These are phyloP conservation scores for Colletotrichum brevisporum DNA, from an alignment of 2,329 filamentous ascomycete genomes.

Conservation along the genomic window DNA sequence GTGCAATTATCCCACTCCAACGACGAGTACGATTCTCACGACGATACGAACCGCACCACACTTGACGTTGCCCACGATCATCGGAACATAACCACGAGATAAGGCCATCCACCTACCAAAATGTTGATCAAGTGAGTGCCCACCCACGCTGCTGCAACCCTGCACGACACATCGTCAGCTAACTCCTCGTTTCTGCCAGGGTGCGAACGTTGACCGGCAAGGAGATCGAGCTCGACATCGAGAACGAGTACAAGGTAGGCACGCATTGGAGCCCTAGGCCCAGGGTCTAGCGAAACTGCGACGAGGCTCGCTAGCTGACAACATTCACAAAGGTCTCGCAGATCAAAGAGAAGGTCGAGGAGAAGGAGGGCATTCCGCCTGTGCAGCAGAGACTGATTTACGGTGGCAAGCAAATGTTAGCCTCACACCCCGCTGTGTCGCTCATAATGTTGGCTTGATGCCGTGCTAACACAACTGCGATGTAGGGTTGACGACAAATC, in stretches of 20 bases:
- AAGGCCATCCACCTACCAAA: conserved; percentile 41
- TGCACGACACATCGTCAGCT: conserved; percentile 9
- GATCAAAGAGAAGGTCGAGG: conserved; percentile 99
- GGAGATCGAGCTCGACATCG: conserved; percentile 98
- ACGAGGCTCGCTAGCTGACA: conserved; percentile 10
- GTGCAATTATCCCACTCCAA: background rate
- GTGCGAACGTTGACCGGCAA: conserved; percentile 98
- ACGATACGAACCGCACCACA: background rate
- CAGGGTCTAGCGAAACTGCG: background rate
- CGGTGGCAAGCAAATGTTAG: conserved; percentile 96
- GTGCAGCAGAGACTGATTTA: conserved; percentile 97
- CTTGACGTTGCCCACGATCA: background rate
- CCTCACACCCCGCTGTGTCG: background rate
- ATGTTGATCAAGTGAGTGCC: conserved; percentile 68
- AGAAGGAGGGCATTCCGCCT: conserved; percentile 98
- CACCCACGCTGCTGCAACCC: conserved; percentile 6
- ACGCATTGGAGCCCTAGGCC: background rate
- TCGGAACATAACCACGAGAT: background rate
- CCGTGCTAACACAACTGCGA: conserved; percentile 11
- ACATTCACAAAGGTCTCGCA: conserved; percentile 77
- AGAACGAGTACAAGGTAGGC: conserved; percentile 89
- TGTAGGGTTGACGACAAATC: conserved; percentile 94
- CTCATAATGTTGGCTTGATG: background rate
- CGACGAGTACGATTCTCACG: conserved; percentile 14
- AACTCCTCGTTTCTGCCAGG: conserved; percentile 62